Base-by-base conservation (phyloP, 2,329 filamentous ascomycete genomes). In the Metarhizium guizhouense region DNA sequence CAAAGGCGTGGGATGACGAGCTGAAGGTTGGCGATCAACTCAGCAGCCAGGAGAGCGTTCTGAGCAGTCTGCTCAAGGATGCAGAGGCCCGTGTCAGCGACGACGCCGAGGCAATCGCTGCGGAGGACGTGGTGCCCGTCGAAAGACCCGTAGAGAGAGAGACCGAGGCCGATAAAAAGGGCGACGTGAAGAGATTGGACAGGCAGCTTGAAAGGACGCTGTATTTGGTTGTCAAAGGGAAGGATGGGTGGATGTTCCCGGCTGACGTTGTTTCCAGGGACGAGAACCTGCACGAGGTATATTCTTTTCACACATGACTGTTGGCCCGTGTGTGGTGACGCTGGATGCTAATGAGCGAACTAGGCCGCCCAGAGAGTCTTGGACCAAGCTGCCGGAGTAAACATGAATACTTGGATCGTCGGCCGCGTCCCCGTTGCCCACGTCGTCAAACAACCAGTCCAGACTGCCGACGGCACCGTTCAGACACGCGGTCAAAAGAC, bases 401-500 rank as follows among this genome's bases (percentile, higher is more conserved):
- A 99, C 79, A 97, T 99, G 92, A 97, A 97, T 77, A 96, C 91
- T 55, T 99, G 94, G 92, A 83, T 97, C 63, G 88, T 99, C 53
- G 93, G 91, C 58, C 91, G 91, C 64, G 87, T 88, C 57, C 94
- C 94, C 11, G 82, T 96, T 57, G 93, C 92, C 30, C 88, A 96
- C 73, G 74, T 88, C 66, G 78, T 88, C 62, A 75, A 75, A 58
- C 74, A 83, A 59, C 78, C 79, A 63, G 62, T 70, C 64, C 63
- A 76, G 67, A 68, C 71, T 63, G 67, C 71, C 62, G 73, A 78
- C 66, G 69, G 70, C 49, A 65, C 68, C 36, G 64, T 78, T 49
- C 65, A 70, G 57, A 63, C 69, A 61, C 73, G 79, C 56, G 90
- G 89, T 54, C 82, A 87, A 66, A 96, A 96, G 80, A 86, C 85